Conservation (phyloP, 768 basidiomycete genomes). For the Leucocoprinus leucothites region DNA sequence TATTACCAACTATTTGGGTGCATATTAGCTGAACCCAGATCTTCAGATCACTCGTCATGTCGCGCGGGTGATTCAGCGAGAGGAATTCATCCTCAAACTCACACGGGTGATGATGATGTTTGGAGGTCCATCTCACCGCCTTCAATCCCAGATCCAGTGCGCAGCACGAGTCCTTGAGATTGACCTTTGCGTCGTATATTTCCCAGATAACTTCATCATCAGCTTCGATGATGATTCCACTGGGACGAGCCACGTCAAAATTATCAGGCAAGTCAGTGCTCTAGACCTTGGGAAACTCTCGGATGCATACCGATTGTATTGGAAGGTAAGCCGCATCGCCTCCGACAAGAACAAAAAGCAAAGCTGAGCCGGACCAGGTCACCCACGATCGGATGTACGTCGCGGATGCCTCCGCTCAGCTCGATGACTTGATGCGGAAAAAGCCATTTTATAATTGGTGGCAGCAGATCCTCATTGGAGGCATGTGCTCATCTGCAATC, state of each 20-base stretch:
- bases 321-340: slow-evolving; percentile 45
- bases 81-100: slow-evolving; percentile 84
- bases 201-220: slow-evolving; percentile 74
- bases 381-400: slow-evolving; percentile 82
- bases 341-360: neutral
- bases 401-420: slow-evolving; percentile 61
- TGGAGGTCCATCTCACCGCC: slow-evolving; percentile 78
- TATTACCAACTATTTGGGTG: neutral
- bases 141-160: slow-evolving; percentile 78
- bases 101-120: slow-evolving; percentile 89
- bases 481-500: slow-evolving; percentile 73
- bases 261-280: slow-evolving; percentile 68
- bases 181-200: slow-evolving; percentile 64
- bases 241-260: slow-evolving; percentile 77
- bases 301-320: slow-evolving; percentile 69
- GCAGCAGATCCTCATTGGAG: slow-evolving; percentile 69
- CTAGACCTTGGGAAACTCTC: slow-evolving; percentile 78
- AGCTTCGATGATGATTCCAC: slow-evolving; percentile 80
- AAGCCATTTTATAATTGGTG: slow-evolving; percentile 57
- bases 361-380: slow-evolving; percentile 41
- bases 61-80: slow-evolving; percentile 75
- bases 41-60: slow-evolving; percentile 77
- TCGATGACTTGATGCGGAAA: slow-evolving; percentile 74
- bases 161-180: slow-evolving; percentile 80
- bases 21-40: neutral